Percentiles rank a stretch among this genome's conserved stretches.
These are phyloP conservation scores for Xerocomus alliaceus DNA, from an alignment of 1,284 basidiomycete species.

Conservation along the genomic window DNA sequence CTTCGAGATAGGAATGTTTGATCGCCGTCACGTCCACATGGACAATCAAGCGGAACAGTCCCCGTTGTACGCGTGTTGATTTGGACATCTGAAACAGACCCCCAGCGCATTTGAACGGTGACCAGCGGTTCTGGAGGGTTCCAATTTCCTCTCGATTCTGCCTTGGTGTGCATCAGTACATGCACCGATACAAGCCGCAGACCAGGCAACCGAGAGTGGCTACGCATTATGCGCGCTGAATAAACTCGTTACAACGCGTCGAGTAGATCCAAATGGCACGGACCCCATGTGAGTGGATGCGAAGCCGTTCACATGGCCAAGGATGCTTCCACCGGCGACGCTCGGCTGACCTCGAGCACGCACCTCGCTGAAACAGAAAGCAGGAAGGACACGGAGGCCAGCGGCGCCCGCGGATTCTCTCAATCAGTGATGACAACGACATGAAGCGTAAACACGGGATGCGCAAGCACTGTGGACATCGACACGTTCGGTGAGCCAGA, in stretches of 20 bases:
- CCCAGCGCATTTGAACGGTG: slow-evolving; percentile 3
- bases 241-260: not conserved
- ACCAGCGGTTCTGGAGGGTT: too few relatives aligned
- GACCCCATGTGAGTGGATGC: not conserved
- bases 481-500: slow-evolving; percentile 3
- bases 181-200: not conserved
- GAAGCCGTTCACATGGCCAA: not conserved
- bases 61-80: too few relatives aligned
- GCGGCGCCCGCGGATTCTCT: not conserved
- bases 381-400: not conserved
- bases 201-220: too few relatives aligned
- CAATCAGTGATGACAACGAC: slow-evolving; percentile 1
- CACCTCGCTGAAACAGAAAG: slow-evolving; percentile 1
- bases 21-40: slow-evolving; percentile 10
- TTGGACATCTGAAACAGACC: slow-evolving; percentile 23
- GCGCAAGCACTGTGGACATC: not conserved
- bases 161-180: not conserved
- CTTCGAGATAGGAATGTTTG: too few relatives aligned
- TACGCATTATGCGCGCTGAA: too few relatives aligned
- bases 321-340: not conserved
- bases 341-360: not conserved
- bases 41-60: not conserved
- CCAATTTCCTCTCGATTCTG: too few relatives aligned
- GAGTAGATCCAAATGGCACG: too few relatives aligned
- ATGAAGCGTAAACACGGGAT: slow-evolving; percentile 2